These are phyloP conservation scores for Nissolia schottii DNA, from an alignment of 306 rosid species.

Conservation along the genomic window DNA sequence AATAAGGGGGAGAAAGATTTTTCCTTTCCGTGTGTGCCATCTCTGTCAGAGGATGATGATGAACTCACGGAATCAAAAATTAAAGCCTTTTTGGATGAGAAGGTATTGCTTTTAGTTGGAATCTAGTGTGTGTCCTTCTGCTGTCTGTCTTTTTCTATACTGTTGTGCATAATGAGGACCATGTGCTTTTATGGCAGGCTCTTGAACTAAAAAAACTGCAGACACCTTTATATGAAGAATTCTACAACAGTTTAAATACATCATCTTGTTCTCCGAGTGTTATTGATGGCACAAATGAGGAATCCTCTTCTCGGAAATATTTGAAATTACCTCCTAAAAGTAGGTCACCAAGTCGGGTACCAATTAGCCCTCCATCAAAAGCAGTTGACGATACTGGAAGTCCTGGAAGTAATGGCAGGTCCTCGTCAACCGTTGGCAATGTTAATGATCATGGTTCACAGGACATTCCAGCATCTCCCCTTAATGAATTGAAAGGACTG, in stretches of 20 bases:
- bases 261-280: slow-evolving; percentile 62
- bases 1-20: slow-evolving; percentile 47
- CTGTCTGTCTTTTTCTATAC: slow-evolving; percentile 9
- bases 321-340: slow-evolving; percentile 96
- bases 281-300: slow-evolving; percentile 54
- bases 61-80: slow-evolving; percentile 94
- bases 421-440: slow-evolving; percentile 45
- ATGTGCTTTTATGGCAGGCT: slow-evolving; percentile 57
- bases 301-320: slow-evolving; percentile 53
- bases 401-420: slow-evolving; percentile 77
- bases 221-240: slow-evolving; percentile 91
- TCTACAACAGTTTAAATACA: slow-evolving; percentile 75
- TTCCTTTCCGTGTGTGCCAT: slow-evolving; percentile 63
- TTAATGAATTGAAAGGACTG: slow-evolving; percentile 51
- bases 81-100: slow-evolving; percentile 85
- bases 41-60: slow-evolving; percentile 85
- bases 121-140: not conserved
- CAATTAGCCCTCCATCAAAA: slow-evolving; percentile 56
- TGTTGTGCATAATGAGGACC: slow-evolving; percentile 18
- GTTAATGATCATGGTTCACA: slow-evolving; percentile 47
- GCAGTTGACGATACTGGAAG: slow-evolving; percentile 63
- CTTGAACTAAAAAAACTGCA: slow-evolving; percentile 91
- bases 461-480: slow-evolving; percentile 61
- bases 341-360: slow-evolving; percentile 74
- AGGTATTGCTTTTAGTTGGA: slow-evolving; percentile 50